These are phyloP conservation scores for Metarhizium anisopliae DNA, from an alignment of 2,329 filamentous ascomycete genomes.

Conservation along the genomic window DNA sequence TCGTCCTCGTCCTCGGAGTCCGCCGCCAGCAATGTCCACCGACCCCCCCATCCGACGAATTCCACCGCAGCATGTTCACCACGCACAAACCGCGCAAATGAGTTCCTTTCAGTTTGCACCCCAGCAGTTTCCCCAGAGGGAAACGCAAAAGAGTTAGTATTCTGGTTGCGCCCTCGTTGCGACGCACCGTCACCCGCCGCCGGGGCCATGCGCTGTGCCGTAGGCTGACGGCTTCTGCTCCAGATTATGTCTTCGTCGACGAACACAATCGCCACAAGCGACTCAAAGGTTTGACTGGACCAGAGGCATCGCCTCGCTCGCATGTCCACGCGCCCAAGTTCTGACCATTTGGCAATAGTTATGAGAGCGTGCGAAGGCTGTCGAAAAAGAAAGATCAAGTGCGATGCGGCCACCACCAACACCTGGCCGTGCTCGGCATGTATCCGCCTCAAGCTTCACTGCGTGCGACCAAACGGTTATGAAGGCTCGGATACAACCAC, in stretches of 20 bases:
- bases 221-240: conserved; percentile 1
- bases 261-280: conserved; percentile 98
- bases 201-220: not conserved
- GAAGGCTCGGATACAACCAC: conserved; percentile 35
- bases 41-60: conserved; percentile 53
- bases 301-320: no score
- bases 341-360: conserved; percentile 40
- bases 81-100: conserved; percentile 44
- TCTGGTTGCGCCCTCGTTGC: conserved; percentile 13
- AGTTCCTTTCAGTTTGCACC: conserved; percentile 70
- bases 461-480: conserved; percentile 76
- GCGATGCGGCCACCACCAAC: conserved; percentile 93
- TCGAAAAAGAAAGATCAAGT: conserved; percentile 92
- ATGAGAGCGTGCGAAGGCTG: conserved; percentile 98
- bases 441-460: conserved; percentile 83
- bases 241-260: conserved; percentile 98
- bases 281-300: conserved; percentile 62
- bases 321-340: not conserved
- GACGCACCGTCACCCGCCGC: not conserved
- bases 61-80: conserved; percentile 47
- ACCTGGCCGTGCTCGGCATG: conserved; percentile 96
- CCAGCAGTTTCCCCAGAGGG: conserved; percentile 44
- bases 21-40: conserved; percentile 42
- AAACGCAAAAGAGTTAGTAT: conserved; percentile 74
- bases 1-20: not conserved